Percentiles rank a stretch among this genome's conserved stretches.
phyloP scores from a whole-genome alignment of 2,329 filamentous ascomycete genomes.

The Alternaria dauci region DNA sequence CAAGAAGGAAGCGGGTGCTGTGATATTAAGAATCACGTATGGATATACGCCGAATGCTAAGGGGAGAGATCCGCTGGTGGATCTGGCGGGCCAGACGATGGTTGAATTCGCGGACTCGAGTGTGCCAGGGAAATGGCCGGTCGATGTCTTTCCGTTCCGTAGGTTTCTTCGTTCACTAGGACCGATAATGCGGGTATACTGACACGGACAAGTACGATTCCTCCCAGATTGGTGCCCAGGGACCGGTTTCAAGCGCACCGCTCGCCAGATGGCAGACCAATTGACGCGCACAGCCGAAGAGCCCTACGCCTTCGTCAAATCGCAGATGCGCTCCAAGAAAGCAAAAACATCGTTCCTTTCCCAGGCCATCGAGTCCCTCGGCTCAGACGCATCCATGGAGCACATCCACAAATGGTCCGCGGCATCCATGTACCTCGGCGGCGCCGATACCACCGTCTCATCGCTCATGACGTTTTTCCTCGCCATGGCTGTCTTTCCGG shows the following conservation, averaged over 20 bases:
- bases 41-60: constrained; percentile 57
- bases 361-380: constrained; percentile 48
- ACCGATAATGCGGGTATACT: not conserved
- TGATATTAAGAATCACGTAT: constrained; percentile 42
- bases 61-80: constrained; percentile 55
- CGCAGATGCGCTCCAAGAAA: constrained; percentile 48
- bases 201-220: constrained; percentile 41
- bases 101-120: constrained; percentile 52
- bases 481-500: constrained; percentile 61
- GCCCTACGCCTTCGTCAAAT: constrained; percentile 56
- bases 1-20: constrained; percentile 37
- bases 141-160: constrained; percentile 58
- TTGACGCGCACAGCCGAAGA: constrained; percentile 46
- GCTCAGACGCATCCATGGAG: constrained; percentile 44
- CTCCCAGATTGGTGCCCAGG: constrained; percentile 60
- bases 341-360: constrained; percentile 54
- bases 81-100: constrained; percentile 54
- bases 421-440: constrained; percentile 54
- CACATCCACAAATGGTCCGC: constrained; percentile 55
- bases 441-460: constrained; percentile 58
- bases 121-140: constrained; percentile 56
- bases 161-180: constrained; percentile 17
- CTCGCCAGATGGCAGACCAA: constrained; percentile 47
- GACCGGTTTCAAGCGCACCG: constrained; percentile 55
- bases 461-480: constrained; percentile 58